Percentiles rank a stretch among this genome's conserved stretches.
Conservation (phyloP, 768 basidiomycete genomes). For the Hericium rajendrae region DNA sequence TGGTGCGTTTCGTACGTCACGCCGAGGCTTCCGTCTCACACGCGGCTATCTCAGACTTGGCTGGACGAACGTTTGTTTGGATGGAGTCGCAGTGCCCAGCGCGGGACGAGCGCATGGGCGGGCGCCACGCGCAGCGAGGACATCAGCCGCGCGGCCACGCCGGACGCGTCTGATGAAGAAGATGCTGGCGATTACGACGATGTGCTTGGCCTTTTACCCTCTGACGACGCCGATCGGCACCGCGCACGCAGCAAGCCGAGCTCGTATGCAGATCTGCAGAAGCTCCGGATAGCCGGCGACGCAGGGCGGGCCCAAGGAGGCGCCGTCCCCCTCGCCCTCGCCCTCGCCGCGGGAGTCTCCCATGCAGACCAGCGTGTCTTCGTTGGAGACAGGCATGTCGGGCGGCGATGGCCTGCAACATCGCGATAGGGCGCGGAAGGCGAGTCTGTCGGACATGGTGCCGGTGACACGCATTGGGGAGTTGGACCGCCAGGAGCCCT, state of each 20-base stretch:
- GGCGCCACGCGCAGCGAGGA: conserved; percentile 45
- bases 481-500: conserved; percentile 46
- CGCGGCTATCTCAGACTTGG: conserved; percentile 45
- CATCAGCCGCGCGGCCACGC: conserved; percentile 54
- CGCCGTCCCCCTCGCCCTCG: conserved; percentile 3
- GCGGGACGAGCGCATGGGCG: conserved; percentile 85
- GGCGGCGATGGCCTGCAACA: conserved; percentile 39
- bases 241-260: conserved; percentile 54
- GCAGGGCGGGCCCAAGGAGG: conserved; percentile 19
- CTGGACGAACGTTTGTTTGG: conserved; percentile 89
- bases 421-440: conserved; percentile 30
- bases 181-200: conserved; percentile 89
- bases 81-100: conserved; percentile 65
- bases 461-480: conserved; percentile 53
- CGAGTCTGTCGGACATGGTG: conserved; percentile 57
- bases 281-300: conserved; percentile 32
- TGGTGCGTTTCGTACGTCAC: conserved; percentile 36
- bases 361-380: conserved; percentile 3
- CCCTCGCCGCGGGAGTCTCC: conserved; percentile 3
- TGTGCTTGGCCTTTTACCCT: conserved; percentile 58
- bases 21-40: neutral
- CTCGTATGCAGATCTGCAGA: conserved; percentile 78
- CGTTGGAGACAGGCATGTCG: conserved; percentile 10
- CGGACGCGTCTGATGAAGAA: conserved; percentile 77
- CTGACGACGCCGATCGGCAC: conserved; percentile 29